Evolutionary conservation across 768 basidiomycete species (phyloP).

Genomic region (Arthromyces matolae): DNA sequence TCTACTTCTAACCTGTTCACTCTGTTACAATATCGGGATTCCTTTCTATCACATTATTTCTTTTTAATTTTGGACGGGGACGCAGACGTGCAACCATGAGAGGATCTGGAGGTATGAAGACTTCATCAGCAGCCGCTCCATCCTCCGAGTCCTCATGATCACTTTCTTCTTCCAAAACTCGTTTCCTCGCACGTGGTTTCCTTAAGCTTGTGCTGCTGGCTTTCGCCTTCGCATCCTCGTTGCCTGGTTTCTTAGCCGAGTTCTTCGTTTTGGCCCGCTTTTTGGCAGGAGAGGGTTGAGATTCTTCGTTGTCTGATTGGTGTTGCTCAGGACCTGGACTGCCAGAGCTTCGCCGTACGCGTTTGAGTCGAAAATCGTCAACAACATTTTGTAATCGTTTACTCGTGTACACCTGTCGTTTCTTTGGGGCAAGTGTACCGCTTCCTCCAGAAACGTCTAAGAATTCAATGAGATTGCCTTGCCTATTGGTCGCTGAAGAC

Average conservation of each 20-base stretch:
- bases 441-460: slow-evolving; percentile 67
- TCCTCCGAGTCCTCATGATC: slow-evolving; percentile 3
- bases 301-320: slow-evolving; percentile 20
- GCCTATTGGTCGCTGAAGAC: slow-evolving; percentile 66
- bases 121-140: neutral
- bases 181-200: slow-evolving; percentile 12
- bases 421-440: slow-evolving; percentile 71
- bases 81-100: slow-evolving; percentile 25
- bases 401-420: slow-evolving; percentile 78
- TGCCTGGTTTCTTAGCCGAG: slow-evolving; percentile 6
- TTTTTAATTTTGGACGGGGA: slow-evolving; percentile 31
- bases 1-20: no score
- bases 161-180: neutral
- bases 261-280: slow-evolving; percentile 24
- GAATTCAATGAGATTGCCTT: slow-evolving; percentile 72
- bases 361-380: slow-evolving; percentile 71
- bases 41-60: no score
- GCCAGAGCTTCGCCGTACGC: slow-evolving; percentile 28
- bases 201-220: slow-evolving; percentile 1
- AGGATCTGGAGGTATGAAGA: slow-evolving; percentile 17
- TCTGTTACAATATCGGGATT: no score
- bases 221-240: slow-evolving; percentile 9
- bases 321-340: slow-evolving; percentile 14
- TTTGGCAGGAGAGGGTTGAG: slow-evolving; percentile 19
- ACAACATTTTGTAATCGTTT: slow-evolving; percentile 87